Percentiles rank a stretch among this genome's conserved stretches.
Conservation (phyloP, 768 basidiomycete species). For the Tremella yokohamensis region DNA sequence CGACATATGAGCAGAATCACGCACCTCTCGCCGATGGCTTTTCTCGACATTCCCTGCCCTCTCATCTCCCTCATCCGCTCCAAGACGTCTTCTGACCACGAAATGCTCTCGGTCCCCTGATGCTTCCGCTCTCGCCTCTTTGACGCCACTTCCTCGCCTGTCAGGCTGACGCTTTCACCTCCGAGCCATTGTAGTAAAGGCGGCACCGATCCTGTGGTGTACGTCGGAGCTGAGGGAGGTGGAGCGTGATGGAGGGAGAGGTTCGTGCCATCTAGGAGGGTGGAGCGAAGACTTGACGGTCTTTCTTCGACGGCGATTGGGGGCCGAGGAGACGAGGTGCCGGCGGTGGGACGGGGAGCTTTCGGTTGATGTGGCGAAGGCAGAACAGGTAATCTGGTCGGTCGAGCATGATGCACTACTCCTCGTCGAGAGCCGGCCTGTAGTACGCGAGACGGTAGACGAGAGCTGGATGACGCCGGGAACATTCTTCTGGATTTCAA, state of each 20-base stretch:
- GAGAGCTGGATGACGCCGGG: constrained; percentile 5
- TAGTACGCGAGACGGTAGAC: background rate
- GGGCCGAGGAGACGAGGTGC: constrained; percentile 33
- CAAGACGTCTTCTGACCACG: constrained; percentile 32
- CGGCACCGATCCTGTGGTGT: constrained; percentile 40
- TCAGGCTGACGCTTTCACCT: constrained; percentile 26
- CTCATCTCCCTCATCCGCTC: constrained; percentile 35
- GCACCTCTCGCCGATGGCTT: constrained; percentile 36
- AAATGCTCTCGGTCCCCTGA: background rate
- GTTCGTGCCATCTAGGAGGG: background rate
- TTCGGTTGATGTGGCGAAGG: constrained; percentile 38
- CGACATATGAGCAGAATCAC: no score
- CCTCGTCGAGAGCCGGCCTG: constrained; percentile 18
- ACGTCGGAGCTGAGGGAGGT: constrained; percentile 42
- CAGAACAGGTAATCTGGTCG: constrained; percentile 34
- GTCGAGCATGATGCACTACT: constrained; percentile 45
- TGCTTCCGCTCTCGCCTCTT: constrained; percentile 19
- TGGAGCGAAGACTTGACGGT: background rate
- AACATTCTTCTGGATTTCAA: no score
- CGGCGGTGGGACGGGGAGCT: constrained; percentile 35
- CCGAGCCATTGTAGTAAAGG: constrained; percentile 40
- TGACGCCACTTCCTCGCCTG: constrained; percentile 38
- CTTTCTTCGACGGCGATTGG: background rate
- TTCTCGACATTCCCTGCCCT: constrained; percentile 30
- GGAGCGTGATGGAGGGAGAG: constrained; percentile 44